Conservation (phyloP, 2,329 filamentous ascomycete genomes). For the Pestalotiopsis sp. region DNA sequence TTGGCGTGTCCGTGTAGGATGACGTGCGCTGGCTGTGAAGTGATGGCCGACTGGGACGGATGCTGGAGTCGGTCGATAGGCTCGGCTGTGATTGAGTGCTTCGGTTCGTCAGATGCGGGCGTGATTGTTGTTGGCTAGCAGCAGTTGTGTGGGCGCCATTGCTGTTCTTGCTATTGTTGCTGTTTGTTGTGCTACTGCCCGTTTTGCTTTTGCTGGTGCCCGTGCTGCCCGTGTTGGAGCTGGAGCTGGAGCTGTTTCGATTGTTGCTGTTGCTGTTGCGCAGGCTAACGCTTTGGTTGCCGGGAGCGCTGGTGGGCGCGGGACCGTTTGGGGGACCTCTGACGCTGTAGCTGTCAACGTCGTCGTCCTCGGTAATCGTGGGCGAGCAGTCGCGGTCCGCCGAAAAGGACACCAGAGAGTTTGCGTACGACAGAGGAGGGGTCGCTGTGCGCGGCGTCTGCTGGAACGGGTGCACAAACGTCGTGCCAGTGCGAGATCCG, state of each 20-base stretch:
- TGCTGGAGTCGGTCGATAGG: constrained; percentile 23
- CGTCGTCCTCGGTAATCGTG: constrained; percentile 56
- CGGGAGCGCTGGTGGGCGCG: constrained; percentile 15
- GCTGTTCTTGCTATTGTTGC: constrained; percentile 14
- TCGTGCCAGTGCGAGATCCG: constrained; percentile 29
- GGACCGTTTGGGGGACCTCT: not conserved
- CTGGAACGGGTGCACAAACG: constrained; percentile 67
- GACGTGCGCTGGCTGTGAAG: constrained; percentile 41
- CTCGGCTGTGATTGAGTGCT: constrained; percentile 27
- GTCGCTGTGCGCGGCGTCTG: constrained; percentile 65
- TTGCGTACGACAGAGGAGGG: constrained; percentile 61
- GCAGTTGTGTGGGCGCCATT: constrained; percentile 13
- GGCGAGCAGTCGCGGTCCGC: constrained; percentile 54
- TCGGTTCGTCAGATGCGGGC: constrained; percentile 19
- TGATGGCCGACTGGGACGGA: constrained; percentile 38
- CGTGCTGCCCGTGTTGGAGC: constrained; percentile 9
- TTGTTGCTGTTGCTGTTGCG: constrained; percentile 25
- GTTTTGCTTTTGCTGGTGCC: constrained; percentile 23
- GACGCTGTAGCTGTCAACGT: constrained; percentile 34
- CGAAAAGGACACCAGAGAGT: constrained; percentile 53
- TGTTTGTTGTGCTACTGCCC: constrained; percentile 21
- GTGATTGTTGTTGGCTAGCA: not conserved
- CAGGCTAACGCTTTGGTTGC: constrained; percentile 27
- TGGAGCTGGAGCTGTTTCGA: constrained; percentile 21
- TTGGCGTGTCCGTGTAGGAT: constrained; percentile 40